Conservation (phyloP, 768 basidiomycete species). For the Infundibulicybe gibba region DNA sequence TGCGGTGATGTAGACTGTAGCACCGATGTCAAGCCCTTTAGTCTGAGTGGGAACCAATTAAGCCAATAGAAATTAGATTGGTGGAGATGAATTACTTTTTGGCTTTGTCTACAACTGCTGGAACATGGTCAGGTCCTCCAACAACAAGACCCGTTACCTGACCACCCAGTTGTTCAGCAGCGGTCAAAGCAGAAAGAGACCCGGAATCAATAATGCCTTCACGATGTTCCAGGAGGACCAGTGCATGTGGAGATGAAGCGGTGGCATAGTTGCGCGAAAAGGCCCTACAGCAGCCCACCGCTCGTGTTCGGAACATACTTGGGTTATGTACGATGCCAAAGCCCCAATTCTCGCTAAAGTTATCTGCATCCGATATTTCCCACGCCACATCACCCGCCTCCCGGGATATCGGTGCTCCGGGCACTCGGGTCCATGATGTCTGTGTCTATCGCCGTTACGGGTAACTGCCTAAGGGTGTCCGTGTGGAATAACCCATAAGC, state of each 20-base stretch:
- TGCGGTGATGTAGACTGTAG: conserved; percentile 68
- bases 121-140: conserved; percentile 66
- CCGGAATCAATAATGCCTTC: conserved; percentile 78
- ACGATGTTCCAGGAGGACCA: conserved; percentile 89
- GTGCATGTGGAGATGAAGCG: conserved; percentile 60
- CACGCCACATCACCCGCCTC: too few relatives aligned
- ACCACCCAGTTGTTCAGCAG: conserved; percentile 83
- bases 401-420: too few relatives aligned
- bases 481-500: background rate
- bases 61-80: background rate
- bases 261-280: conserved; percentile 54
- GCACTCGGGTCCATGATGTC: too few relatives aligned
- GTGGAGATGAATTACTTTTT: conserved; percentile 58
- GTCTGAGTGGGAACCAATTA: conserved; percentile 32
- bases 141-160: conserved; percentile 78
- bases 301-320: conserved; percentile 14
- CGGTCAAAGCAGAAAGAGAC: conserved; percentile 88
- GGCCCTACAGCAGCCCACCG: conserved; percentile 8
- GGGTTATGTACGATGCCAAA: too few relatives aligned
- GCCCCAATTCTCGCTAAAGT: too few relatives aligned
- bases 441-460: background rate
- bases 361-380: too few relatives aligned
- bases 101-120: conserved; percentile 62
- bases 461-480: too few relatives aligned
- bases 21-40: conserved; percentile 64